Conservation (phyloP, 2,329 filamentous ascomycete species). For the Epicoccum nigrum region DNA sequence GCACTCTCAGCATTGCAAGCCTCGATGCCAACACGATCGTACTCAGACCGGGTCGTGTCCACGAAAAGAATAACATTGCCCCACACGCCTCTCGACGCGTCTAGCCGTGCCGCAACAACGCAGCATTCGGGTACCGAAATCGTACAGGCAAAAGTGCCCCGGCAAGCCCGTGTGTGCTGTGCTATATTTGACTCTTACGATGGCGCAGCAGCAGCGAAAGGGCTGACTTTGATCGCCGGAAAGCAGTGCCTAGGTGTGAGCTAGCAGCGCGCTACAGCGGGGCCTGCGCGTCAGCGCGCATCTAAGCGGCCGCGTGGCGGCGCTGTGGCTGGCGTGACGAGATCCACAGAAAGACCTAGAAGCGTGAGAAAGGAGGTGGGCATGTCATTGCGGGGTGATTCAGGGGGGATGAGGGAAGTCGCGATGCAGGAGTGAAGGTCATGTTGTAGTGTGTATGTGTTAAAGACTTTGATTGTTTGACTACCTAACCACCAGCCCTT, state of each 20-base stretch:
- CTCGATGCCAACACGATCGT: no score
- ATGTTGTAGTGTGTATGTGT: background rate
- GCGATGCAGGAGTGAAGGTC: slow-evolving; percentile 6
- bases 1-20: no score
- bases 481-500: slow-evolving; percentile 44
- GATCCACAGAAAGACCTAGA: slow-evolving; percentile 17
- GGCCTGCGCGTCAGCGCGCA: slow-evolving; percentile 26
- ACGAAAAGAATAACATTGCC: no score
- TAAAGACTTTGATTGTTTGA: slow-evolving; percentile 35
- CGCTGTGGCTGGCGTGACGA: slow-evolving; percentile 9
- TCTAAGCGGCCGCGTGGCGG: slow-evolving; percentile 10
- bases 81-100: no score
- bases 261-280: slow-evolving; percentile 9
- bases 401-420: slow-evolving; percentile 1
- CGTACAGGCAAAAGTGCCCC: no score
- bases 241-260: slow-evolving; percentile 9
- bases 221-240: background rate
- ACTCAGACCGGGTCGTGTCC: no score
- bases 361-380: background rate
- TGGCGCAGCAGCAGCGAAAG: background rate
- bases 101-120: no score
- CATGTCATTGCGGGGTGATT: slow-evolving; percentile 12
- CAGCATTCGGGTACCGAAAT: no score
- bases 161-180: background rate
- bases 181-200: slow-evolving; percentile 1